Percentiles rank a stretch among this genome's conserved stretches.
Evolutionary conservation across 1,284 basidiomycete genomes (phyloP).

Genomic region (Polyporus tsugae): DNA sequence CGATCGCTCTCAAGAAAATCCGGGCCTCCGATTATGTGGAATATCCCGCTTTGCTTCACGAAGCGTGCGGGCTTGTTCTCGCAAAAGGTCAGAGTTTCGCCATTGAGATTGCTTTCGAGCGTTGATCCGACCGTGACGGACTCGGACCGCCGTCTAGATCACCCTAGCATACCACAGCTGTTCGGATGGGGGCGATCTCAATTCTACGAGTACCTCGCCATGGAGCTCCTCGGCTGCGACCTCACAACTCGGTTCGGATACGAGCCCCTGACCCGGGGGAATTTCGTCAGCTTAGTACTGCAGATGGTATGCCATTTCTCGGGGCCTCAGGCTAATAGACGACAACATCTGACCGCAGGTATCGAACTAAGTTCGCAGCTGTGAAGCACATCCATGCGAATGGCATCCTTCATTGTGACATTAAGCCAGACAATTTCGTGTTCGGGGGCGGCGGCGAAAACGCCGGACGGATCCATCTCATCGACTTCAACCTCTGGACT

Average conservation of each 20-base stretch:
- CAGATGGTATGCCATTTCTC: not conserved
- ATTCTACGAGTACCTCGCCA: not conserved
- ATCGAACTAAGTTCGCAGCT: not conserved
- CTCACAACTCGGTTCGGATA: not conserved
- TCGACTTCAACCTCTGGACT: constrained; percentile 5
- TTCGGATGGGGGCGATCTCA: not conserved
- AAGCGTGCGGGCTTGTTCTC: not conserved
- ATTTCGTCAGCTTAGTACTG: not conserved
- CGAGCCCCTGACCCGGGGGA: not conserved
- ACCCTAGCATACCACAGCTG: not conserved
- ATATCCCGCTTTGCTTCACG: not conserved
- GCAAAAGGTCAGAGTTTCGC: not conserved
- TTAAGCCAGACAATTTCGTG: constrained; percentile 1
- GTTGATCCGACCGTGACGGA: too few species aligned
- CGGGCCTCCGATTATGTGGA: not conserved
- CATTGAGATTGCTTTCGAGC: not conserved
- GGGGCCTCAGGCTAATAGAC: not conserved
- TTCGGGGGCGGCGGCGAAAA: not conserved
- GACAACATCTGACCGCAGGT: not conserved
- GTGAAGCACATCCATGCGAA: not conserved
- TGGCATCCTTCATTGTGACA: not conserved
- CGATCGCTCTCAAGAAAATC: not conserved
- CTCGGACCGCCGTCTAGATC: not conserved
- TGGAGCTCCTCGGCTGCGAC: not conserved
- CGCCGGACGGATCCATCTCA: not conserved